Evolutionary conservation across 2,329 filamentous ascomycete species (phyloP), one percentile per base, ranked within the genome.

Genomic region (Dactylella cylindrospora): DNA sequence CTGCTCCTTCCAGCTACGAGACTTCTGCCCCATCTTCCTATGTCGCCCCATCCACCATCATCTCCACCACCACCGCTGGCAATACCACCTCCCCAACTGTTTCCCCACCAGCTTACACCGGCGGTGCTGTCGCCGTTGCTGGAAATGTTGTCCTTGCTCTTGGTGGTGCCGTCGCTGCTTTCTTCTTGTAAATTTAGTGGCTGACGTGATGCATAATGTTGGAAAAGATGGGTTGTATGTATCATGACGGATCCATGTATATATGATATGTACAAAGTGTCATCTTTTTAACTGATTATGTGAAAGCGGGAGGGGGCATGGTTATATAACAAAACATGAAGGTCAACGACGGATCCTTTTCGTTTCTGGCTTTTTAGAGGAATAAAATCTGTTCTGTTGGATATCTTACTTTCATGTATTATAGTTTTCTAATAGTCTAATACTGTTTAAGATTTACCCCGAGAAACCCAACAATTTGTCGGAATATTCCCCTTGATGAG

Each of bases 131-230:
- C 19, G 36, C 32, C 12, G 13, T 62, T 29, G 57, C 43, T 33
- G 57, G 46, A 25, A 62, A 62, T 32, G 57, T 38, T 20, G 17
- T 62, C 49, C 57, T 62, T 19, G 57, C 57, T 22, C 12, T 62
- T 15, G 57, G 57, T 45, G 57, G 57, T 62, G 57, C 57, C 43
- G 44, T 62, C 49, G 57, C 57, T 49, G 57, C 57, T 62, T 62
- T 62, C 57, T 62, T 62, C 57, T 49, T 62, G 57, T 62, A 62
- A 62, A 47, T 62, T 62, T 40, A 29, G 46, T 5, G 7, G n/a
- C 31, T 33, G 31, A 33, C 17, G 31, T 33, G 31, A 33, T 33
- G 31, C 31, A 4, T n/a, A 31, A 7, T 31, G 28, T 7, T 12
- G 31, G 31, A 33, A 19, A 19, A 40, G 36, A 22, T 40, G 15